Conservation (phyloP, 1,139 yeast species). For the Geotrichum fermentans region DNA sequence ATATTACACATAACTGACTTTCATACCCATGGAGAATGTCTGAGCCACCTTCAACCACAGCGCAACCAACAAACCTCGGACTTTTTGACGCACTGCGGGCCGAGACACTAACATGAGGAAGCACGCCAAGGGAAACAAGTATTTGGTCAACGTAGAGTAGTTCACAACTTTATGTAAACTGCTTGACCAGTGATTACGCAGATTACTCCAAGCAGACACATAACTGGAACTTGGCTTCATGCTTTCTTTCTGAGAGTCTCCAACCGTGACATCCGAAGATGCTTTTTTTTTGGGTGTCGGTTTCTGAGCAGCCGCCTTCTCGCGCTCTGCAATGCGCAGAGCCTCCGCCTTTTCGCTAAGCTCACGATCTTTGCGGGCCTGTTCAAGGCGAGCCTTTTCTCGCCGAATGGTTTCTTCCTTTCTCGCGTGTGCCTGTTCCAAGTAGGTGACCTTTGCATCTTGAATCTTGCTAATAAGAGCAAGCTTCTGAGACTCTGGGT, state of each 20-base stretch:
- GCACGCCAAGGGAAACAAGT: constrained; percentile 6
- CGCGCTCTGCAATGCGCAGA: not conserved
- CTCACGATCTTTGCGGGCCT: constrained; percentile 3
- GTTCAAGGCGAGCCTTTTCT: not conserved
- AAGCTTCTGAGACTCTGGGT: constrained; percentile 9
- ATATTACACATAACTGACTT: constrained; percentile 14
- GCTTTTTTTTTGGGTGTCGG: not conserved
- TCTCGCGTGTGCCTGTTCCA: not conserved
- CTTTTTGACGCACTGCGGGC: constrained; percentile 3
- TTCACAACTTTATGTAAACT: not conserved
- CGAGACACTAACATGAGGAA: constrained; percentile 2
- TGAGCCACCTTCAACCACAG: constrained; percentile 11
- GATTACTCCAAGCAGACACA: constrained; percentile 2
- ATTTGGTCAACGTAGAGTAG: constrained; percentile 1
- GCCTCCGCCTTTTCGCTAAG: constrained; percentile 2
- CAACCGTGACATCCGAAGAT: not conserved
- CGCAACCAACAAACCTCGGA: not conserved
- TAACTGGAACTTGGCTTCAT: not conserved
- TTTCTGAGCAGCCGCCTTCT: not conserved
- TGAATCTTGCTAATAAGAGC: constrained; percentile 6
- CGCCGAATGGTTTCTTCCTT: not conserved
- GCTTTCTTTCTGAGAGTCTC: not conserved
- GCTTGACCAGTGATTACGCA: constrained; percentile 5
- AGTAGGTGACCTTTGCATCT: not conserved
- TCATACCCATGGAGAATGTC: constrained; percentile 16